Evolutionary conservation across 1,284 basidiomycete genomes (phyloP).

Genomic region (Leccinum fuscescens): DNA sequence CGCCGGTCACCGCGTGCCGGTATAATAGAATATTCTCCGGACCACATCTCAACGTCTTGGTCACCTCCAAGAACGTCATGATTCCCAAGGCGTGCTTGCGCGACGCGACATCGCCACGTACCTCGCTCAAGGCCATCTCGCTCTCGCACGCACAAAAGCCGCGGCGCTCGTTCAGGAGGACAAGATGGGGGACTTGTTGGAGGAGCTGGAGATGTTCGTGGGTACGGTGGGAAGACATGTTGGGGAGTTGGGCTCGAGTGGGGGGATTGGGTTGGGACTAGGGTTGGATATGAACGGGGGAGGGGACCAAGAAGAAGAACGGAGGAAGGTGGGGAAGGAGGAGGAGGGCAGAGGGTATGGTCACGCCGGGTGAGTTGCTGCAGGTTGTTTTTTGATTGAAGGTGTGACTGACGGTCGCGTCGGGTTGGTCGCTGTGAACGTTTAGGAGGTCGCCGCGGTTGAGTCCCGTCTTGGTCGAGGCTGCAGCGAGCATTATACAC

Average conservation of each 20-base stretch:
- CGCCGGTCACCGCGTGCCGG: neutral
- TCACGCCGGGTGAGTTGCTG: constrained; percentile 18
- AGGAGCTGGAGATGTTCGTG: constrained; percentile 64
- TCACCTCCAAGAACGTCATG: constrained; percentile 66
- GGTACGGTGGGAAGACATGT: constrained; percentile 59
- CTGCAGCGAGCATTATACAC: constrained; percentile 64
- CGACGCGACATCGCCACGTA: constrained; percentile 66
- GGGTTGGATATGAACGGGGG: neutral
- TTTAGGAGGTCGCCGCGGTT: constrained; percentile 35
- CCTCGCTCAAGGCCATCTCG: constrained; percentile 57
- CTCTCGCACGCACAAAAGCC: constrained; percentile 65
- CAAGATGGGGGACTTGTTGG: constrained; percentile 56
- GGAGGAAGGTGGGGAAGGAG: neutral
- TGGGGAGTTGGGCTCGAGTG: constrained; percentile 40
- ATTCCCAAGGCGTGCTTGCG: constrained; percentile 58
- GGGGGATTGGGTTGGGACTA: constrained; percentile 8
- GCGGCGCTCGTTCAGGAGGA: constrained; percentile 67
- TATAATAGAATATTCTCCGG: constrained; percentile 55
- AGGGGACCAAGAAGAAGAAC: neutral
- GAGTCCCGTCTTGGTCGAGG: constrained; percentile 56
- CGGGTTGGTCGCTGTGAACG: neutral
- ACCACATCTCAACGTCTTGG: constrained; percentile 62
- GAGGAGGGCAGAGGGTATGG: neutral
- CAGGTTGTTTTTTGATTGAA: neutral
- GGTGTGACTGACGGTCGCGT: constrained; percentile 6